Evolutionary conservation across 1,139 yeast genomes (phyloP).

Genomic region (Suhomyces panamericanus): DNA sequence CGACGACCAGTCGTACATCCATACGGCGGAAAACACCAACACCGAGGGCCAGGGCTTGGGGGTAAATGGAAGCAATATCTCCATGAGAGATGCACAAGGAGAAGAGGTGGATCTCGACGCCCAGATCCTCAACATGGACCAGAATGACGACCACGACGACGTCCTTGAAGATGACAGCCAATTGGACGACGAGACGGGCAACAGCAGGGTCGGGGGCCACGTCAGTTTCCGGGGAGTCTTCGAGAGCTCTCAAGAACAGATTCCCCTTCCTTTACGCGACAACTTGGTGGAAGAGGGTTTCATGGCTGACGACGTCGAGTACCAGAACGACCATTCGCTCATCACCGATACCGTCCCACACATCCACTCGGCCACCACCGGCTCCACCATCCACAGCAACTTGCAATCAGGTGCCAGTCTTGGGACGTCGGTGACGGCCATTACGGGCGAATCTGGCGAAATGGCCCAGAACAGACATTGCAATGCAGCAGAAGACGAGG

Average conservation of each 20-base stretch:
- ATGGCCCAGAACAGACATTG: no score
- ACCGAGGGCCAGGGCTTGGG: conserved; percentile 14
- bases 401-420: conserved; percentile 21
- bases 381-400: conserved; percentile 10
- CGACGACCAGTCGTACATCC: conserved; percentile 17
- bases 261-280: conserved; percentile 8
- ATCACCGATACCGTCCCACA: conserved; percentile 14
- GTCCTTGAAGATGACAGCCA: conserved; percentile 5
- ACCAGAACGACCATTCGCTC: conserved; percentile 54
- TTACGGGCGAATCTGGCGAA: conserved; percentile 14
- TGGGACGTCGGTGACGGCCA: conserved; percentile 22
- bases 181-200: conserved; percentile 16
- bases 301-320: conserved; percentile 62
- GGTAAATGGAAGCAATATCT: conserved; percentile 11
- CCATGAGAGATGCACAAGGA: conserved; percentile 7
- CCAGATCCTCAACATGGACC: conserved; percentile 45
- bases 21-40: conserved; percentile 18
- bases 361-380: conserved; percentile 23
- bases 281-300: conserved; percentile 33
- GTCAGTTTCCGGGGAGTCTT: conserved; percentile 1
- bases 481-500: conserved; percentile 20
- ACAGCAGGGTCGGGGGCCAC: conserved; percentile 5
- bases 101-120: conserved; percentile 48
- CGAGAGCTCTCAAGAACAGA: neutral
- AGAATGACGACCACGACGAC: conserved; percentile 19